Conservation (phyloP, 768 basidiomycete species). For the Mycena floridula region DNA sequence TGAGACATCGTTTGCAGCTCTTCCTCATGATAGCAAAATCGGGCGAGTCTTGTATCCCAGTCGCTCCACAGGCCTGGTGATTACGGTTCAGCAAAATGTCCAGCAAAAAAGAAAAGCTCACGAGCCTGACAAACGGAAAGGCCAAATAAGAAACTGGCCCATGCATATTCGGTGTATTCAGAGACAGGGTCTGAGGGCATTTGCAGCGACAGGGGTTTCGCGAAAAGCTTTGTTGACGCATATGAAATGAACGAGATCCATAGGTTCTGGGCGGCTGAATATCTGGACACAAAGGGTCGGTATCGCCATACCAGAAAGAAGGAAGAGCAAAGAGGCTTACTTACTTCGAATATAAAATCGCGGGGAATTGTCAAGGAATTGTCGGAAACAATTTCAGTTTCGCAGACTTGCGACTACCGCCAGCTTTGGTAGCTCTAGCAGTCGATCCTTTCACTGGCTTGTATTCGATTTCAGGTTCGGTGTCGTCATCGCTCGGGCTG, state of each 20-base stretch:
- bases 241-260: slow-evolving; percentile 22
- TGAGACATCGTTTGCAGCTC: too few species aligned
- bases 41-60: too few species aligned
- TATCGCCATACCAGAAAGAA: too few species aligned
- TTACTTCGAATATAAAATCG: slow-evolving; percentile 24
- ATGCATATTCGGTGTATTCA: slow-evolving; percentile 19
- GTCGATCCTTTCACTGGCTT: too few species aligned
- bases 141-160: slow-evolving; percentile 21
- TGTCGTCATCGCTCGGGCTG: too few species aligned
- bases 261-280: slow-evolving; percentile 18
- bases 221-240: slow-evolving; percentile 23
- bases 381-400: slow-evolving; percentile 7
- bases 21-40: too few species aligned
- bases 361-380: slow-evolving; percentile 19
- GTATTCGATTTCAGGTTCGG: too few species aligned
- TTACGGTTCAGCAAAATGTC: too few species aligned
- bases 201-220: slow-evolving; percentile 16
- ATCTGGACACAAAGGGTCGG: slow-evolving; percentile 14
- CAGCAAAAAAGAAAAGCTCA: too few species aligned
- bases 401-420: too few species aligned
- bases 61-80: too few species aligned
- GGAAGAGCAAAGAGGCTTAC: neutral
- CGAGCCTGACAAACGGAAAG: slow-evolving; percentile 12
- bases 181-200: slow-evolving; percentile 14
- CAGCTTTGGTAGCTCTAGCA: too few species aligned